Conservation (phyloP, 345 rosid genomes). For the Psidium guajava region DNA sequence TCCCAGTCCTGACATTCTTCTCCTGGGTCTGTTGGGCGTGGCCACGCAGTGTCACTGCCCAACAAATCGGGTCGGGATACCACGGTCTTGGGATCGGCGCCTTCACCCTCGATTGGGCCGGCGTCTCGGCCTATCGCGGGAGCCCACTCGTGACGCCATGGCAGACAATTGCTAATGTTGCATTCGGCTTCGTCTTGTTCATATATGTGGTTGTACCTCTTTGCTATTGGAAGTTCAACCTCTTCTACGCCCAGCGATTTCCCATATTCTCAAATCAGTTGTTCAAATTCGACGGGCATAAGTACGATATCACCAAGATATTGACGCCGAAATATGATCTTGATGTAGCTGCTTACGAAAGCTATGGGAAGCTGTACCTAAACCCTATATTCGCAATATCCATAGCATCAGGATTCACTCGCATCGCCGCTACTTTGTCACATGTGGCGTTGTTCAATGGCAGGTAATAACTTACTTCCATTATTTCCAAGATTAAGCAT, state of each 20-base stretch:
- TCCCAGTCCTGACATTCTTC: conserved; percentile 79
- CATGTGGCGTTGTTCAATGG: conserved; percentile 93
- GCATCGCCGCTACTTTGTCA: conserved; percentile 81
- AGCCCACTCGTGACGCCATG: conserved; percentile 87
- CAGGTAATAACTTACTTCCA: conserved; percentile 32
- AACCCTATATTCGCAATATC: conserved; percentile 92
- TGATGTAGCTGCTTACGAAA: conserved; percentile 51
- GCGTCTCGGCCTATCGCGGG: conserved; percentile 82
- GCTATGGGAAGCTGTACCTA: conserved; percentile 78
- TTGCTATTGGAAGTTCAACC: conserved; percentile 82
- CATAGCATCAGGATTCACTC: conserved; percentile 77
- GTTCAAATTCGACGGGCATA: conserved; percentile 57
- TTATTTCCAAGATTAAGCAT: not conserved
- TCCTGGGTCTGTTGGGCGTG: conserved; percentile 91
- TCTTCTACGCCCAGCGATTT: conserved; percentile 70
- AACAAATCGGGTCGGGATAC: conserved; percentile 89
- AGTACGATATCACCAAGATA: conserved; percentile 72
- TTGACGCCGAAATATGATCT: conserved; percentile 64
- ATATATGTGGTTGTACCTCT: conserved; percentile 74
- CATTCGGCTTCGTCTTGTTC: conserved; percentile 75
- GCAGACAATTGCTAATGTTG: conserved; percentile 75
- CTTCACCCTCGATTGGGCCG: conserved; percentile 92
- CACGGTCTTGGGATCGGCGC: conserved; percentile 91
- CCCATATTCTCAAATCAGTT: conserved; percentile 83
- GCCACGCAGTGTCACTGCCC: conserved; percentile 78